Base-by-base conservation (phyloP, 176 grass and related monocot species). In the Oryza brachyantha region DNA sequence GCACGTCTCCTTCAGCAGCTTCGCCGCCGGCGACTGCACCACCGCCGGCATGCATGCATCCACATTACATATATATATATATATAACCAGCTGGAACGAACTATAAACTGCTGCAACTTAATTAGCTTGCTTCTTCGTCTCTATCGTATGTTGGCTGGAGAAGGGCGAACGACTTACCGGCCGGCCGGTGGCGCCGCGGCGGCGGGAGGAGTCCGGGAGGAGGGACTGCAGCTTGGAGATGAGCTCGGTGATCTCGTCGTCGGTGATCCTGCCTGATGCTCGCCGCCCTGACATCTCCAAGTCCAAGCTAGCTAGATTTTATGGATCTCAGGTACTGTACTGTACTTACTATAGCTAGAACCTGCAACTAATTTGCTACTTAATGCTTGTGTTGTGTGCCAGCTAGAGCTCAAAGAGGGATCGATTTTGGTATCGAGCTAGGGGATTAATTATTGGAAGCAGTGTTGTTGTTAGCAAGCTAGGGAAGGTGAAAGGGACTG, bases 171-270 rank as follows among this genome's bases (percentile, higher is more conserved):
- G 10, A 54, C 58, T n/a, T 86, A 86, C 84, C 70, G 61, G n/a
- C n/a, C n/a, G 50, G 63, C 60, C 21, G 3, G 58, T 48, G 2
- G 58, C 21, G 77, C 28, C 29, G 4, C 43, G 39, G 36, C 76
- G 43, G 61, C 76, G 60, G 3, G 76, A 78, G 28, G 84, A 74
- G 46, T 74, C 82, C 38, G 91, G 91, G 78, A 93, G 91, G 21
- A 90, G 64, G 40, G 88, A 81, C 60, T 88, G 92, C 3, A 94
- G 92, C 83, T 85, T 91, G 67, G 92, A 86, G 85, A 94, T 88
- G 76, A 94, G 92, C 83, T 94, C 92, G 73, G 52, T 80, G 79
- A 91, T 91, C 88, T 91, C 88, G 2, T 76, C 82, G 35, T 84
- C 82, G 8, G 73, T 73, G 68, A 86, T 79, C 76, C 84, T 57